A percentile compares a stretch with the other conserved stretches of the same genome.
These are phyloP conservation scores for Halenospora varia DNA, from an alignment of 495 filamentous ascomycete genomes.

Conservation along the genomic window DNA sequence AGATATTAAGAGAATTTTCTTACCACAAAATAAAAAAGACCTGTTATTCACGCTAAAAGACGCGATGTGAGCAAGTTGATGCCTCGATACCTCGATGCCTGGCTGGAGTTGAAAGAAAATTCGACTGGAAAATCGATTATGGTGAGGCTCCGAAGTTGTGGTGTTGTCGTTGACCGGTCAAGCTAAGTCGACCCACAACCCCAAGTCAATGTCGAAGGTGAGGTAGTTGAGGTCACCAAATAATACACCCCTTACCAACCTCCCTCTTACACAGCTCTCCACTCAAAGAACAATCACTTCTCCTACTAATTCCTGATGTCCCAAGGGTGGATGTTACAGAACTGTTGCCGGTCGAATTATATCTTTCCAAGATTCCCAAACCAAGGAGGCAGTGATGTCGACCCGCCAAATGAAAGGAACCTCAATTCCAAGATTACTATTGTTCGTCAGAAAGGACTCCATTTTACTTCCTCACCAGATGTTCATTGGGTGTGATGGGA, in stretches of 20 bases:
- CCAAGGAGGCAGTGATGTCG: not conserved
- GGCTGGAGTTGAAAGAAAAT: not conserved
- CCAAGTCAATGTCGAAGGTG: not conserved
- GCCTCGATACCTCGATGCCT: not conserved
- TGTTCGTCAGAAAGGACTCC: not conserved
- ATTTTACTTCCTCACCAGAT: not conserved
- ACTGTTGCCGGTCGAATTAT: constrained; percentile 2
- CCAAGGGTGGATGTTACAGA: not conserved
- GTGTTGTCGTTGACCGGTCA: not conserved
- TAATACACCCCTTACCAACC: not conserved
- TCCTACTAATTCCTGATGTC: not conserved
- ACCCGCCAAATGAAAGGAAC: not conserved
- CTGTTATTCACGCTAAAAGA: not conserved
- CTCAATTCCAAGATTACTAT: constrained; percentile 17
- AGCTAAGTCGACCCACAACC: not conserved
- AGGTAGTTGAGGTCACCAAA: not conserved
- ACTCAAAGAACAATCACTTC: not conserved
- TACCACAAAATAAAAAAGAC: not conserved
- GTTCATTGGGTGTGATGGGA: constrained; percentile 5
- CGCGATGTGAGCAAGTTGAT: not conserved
- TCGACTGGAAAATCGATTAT: not conserved
- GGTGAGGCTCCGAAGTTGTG: no score
- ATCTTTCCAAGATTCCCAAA: not conserved
- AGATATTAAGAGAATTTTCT: not conserved
- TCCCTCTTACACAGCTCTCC: not conserved